phyloP scores from a whole-genome alignment of 129 eudicot genomes.

The Saposhnikovia divaricata region DNA sequence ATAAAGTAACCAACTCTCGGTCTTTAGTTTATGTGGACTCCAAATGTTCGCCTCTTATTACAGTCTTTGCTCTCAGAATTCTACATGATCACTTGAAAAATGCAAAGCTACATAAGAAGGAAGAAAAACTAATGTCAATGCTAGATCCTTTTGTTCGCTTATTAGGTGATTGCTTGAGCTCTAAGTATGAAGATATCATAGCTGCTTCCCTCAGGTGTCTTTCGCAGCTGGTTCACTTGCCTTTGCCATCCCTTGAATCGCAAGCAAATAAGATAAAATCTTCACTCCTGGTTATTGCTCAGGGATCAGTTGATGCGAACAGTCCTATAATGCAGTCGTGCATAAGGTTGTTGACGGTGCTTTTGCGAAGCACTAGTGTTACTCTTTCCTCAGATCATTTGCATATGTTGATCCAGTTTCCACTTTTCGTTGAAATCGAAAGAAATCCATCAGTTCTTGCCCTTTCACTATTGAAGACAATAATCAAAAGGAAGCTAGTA shows the following conservation, averaged over 20 bases:
- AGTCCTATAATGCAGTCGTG: constrained; percentile 68
- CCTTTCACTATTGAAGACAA: constrained; percentile 71
- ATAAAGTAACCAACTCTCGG: constrained; percentile 8
- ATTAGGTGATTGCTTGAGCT: constrained; percentile 56
- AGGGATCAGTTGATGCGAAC: constrained; percentile 46
- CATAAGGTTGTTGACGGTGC: constrained; percentile 59
- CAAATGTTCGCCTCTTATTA: constrained; percentile 53
- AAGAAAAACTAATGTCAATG: constrained; percentile 39
- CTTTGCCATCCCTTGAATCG: constrained; percentile 55
- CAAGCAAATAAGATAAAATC: constrained; percentile 65
- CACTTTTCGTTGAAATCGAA: constrained; percentile 74
- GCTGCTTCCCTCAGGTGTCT: constrained; percentile 61
- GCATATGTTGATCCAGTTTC: constrained; percentile 77
- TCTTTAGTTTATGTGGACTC: constrained; percentile 23
- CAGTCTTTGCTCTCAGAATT: constrained; percentile 64
- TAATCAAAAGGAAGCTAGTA: constrained; percentile 53
- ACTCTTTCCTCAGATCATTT: constrained; percentile 69
- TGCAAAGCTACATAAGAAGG: constrained; percentile 34
- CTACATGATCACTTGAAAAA: constrained; percentile 52
- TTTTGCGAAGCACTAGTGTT: constrained; percentile 46
- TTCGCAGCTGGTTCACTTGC: constrained; percentile 39
- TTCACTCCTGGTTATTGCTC: constrained; percentile 58
- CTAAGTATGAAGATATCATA: constrained; percentile 67
- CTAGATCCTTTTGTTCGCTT: constrained; percentile 71
- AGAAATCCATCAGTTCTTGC: constrained; percentile 65